Conservation (phyloP, 495 filamentous ascomycete species). For the Pyrenula massariospora region DNA sequence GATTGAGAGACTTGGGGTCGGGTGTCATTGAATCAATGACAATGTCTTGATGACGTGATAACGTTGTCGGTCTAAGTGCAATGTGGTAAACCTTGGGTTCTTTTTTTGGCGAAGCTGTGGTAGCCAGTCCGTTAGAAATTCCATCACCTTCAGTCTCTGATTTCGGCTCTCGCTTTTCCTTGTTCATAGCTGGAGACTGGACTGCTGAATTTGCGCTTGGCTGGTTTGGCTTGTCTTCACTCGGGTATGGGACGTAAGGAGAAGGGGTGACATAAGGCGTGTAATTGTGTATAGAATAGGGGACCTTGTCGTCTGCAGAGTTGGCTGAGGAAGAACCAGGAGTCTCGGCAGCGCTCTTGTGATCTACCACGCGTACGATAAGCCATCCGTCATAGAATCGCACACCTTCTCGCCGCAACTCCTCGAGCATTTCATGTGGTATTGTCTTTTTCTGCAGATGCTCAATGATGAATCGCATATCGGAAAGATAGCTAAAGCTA, state of each 20-base stretch:
- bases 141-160: constrained; percentile 14
- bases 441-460: constrained; percentile 57
- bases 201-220: constrained; percentile 22
- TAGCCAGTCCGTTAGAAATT: constrained; percentile 14
- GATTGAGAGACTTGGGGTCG: constrained; percentile 32
- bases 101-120: constrained; percentile 9
- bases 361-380: constrained; percentile 84
- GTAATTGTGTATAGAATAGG: constrained; percentile 84
- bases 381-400: constrained; percentile 93
- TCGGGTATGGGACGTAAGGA: constrained; percentile 68
- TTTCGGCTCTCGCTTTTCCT: constrained; percentile 7
- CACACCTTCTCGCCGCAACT: constrained; percentile 51
- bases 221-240: constrained; percentile 42
- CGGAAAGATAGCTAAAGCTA: constrained; percentile 78
- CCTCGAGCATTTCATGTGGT: constrained; percentile 65
- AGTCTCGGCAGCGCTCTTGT: constrained; percentile 53
- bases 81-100: constrained; percentile 62
- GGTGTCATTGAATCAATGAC: constrained; percentile 64
- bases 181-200: constrained; percentile 18
- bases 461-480: constrained; percentile 75
- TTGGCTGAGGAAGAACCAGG: constrained; percentile 35
- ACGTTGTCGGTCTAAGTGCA: constrained; percentile 75
- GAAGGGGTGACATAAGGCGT: constrained; percentile 82
- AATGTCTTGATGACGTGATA: constrained; percentile 62
- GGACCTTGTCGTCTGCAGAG: constrained; percentile 50